Percentiles rank a stretch among this genome's conserved stretches.
These are phyloP conservation scores for Candida michaelii DNA, from an alignment of 805 yeast species.

Conservation along the genomic window DNA sequence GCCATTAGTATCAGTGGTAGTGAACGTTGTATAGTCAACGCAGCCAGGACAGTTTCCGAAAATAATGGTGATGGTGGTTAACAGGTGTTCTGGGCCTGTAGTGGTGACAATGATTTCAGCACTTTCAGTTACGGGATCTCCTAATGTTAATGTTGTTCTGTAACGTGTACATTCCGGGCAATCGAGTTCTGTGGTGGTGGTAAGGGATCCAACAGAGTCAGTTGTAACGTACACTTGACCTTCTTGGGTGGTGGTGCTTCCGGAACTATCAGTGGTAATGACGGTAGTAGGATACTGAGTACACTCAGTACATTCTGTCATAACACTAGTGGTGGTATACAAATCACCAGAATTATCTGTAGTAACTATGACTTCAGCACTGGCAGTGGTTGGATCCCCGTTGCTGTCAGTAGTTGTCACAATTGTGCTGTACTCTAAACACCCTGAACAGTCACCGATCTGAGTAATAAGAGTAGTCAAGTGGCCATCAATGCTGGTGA, in stretches of 20 bases:
- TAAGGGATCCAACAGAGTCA: conserved; percentile 4
- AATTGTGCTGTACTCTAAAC: conserved; percentile 12
- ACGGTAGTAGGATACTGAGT: conserved; percentile 15
- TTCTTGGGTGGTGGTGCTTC: conserved; percentile 11
- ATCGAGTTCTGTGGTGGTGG: conserved; percentile 13
- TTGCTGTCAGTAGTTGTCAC: conserved; percentile 11
- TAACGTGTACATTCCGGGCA: conserved; percentile 7
- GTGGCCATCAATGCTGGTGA: conserved; percentile 13
- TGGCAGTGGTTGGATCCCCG: conserved; percentile 12
- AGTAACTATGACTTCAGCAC: conserved; percentile 15
- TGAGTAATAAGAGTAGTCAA: conserved; percentile 14
- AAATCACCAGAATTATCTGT: conserved; percentile 12
- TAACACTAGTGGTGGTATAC: conserved; percentile 13
- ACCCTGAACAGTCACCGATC: conserved; percentile 7
- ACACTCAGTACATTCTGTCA: conserved; percentile 9
- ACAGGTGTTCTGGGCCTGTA: conserved; percentile 23
- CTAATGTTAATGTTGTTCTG: background rate
- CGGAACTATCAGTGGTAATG: conserved; percentile 12
- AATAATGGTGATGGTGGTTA: conserved; percentile 12
- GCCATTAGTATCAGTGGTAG: conserved; percentile 14
- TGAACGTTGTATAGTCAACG: conserved; percentile 13
- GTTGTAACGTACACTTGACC: conserved; percentile 15
- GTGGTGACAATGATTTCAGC: conserved; percentile 27
- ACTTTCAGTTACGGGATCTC: conserved; percentile 13
- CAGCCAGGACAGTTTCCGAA: conserved; percentile 10